Base-by-base conservation (phyloP, 2,329 filamentous ascomycete species). In the Geosmithia flava region DNA sequence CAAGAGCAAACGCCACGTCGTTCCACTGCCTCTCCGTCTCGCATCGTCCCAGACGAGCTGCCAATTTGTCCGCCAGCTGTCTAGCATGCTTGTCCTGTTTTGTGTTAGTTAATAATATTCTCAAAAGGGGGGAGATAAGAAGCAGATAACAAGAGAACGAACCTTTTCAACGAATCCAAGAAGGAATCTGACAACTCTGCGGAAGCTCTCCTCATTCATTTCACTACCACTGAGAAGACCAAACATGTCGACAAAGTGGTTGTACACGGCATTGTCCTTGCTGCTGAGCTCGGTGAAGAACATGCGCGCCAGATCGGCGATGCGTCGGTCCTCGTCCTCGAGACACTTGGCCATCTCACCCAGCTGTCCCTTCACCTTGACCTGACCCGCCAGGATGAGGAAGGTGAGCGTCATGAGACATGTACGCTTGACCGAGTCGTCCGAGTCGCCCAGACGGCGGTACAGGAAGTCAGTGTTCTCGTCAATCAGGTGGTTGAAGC, bases 161-260 rank as follows among this genome's bases (percentile, higher is more conserved):
- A 93, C 89, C 84, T 97, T 98, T 62, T 98, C 93, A 53, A 98
- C 89, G 63, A 98, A 98, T 1, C 89, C 88, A 52, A 94, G 81
- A 61, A 98, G 68, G 68, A 98, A 98, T 60, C 88, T 89, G 53
- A 98, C 76, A 51, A 98, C 91, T 51, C 86, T 77, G 62, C 79
- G 82, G 67, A 98, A 83, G 20, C 85, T 80, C 56, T 95, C 88
- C 62, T 96, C 91, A 10, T 88, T 82, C 54, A 98, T 72, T 29
- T 74, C 78, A 47, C 78, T 78, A 0, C 89, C 85, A 50, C 87
- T 93, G 44, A 98, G 72, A 54, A 97, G 69, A 60, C 86, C 91
- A 66, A 98, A 98, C 87, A 98, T 97, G 62, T 98, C 93, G 27
- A 98, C 89, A 66, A 98, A 98, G 68, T 98, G 91, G 63, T 98